Base-by-base conservation (phyloP, 2,329 filamentous ascomycete genomes). In the Cryphonectria nitschkei region DNA sequence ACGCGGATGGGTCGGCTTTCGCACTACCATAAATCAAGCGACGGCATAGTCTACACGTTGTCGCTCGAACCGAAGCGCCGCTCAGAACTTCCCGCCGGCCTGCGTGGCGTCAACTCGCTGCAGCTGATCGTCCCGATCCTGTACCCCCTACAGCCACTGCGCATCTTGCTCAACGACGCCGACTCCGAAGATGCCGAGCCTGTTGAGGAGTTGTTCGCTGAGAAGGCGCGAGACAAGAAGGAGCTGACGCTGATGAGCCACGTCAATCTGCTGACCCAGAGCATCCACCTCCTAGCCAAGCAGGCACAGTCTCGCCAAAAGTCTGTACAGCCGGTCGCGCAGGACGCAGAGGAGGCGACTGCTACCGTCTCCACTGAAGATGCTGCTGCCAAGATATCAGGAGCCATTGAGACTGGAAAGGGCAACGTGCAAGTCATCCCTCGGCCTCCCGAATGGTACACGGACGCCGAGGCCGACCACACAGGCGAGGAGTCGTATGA, bases 371-470 rank as follows among this genome's bases (percentile, higher is more conserved):
- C 73, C 13, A 70, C 77, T 34, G 75, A 74, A 14, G 72, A 76
- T 65, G 74, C 74, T 19, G 74, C 75, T 2, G 74, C 74, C 34
- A 72, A 78, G 34, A 67, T 73, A 11, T 73, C 78, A 16, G 73
- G 72, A 0, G 58, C 76, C 22, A 77, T 78, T 11, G 81, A 83
- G 62, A 89, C 88, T 39, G 37, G 37, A 13, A 88, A 86, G 70
- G 85, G 85, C 46, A 93, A 95, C 76, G 82, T 96, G 65, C 87
- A 91, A 72, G 82, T 92, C 71, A 93, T 96, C 68, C 88, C 92
- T 14, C 85, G 93, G 9, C 93, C 93, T 13, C 92, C 92, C 0
- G 93, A 97, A 79, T 97, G 93, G 93, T 80, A 80, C 39, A 77
- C 82, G 19, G 79, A 82, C 1, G 82, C 83, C 29, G 84, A 84